phyloP scores from a whole-genome alignment of 129 eudicot species.

The Sambucus nigra region DNA sequence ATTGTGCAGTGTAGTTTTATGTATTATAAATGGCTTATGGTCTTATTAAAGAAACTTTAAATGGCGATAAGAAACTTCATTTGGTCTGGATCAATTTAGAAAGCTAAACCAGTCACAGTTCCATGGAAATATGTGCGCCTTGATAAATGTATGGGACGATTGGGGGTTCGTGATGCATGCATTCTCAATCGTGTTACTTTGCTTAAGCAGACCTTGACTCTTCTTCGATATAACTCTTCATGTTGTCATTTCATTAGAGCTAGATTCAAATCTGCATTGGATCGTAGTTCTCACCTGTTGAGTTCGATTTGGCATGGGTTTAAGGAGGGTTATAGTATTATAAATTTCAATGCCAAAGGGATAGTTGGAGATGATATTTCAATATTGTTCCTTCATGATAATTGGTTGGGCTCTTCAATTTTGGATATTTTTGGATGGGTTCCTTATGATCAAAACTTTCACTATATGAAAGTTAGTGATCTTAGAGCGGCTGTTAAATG shows the following conservation, averaged over 20 bases:
- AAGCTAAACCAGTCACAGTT: not conserved
- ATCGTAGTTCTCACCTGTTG: not conserved
- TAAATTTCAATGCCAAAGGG: not conserved
- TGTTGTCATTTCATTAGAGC: not conserved
- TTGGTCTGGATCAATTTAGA: not conserved
- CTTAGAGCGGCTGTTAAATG: too few species aligned
- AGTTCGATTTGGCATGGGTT: not conserved
- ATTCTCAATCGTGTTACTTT: not conserved
- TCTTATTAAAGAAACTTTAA: too few species aligned
- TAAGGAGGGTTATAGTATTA: not conserved
- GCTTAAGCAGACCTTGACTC: not conserved
- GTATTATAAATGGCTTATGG: not conserved
- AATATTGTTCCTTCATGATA: not conserved
- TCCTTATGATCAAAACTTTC: not conserved
- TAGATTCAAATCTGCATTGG: not conserved
- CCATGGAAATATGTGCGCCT: not conserved
- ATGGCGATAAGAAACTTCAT: not conserved
- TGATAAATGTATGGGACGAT: not conserved
- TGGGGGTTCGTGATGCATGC: not conserved
- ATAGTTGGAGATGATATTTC: not conserved
- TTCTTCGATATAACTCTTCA: not conserved
- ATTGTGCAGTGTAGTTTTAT: not conserved
- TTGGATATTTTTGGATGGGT: too few species aligned
- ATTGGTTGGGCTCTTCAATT: not conserved
- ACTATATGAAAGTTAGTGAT: too few species aligned